These are phyloP conservation scores for Nosema granulosis DNA, from an alignment of 371 early-diverging fungal genomes.

Conservation along the genomic window DNA sequence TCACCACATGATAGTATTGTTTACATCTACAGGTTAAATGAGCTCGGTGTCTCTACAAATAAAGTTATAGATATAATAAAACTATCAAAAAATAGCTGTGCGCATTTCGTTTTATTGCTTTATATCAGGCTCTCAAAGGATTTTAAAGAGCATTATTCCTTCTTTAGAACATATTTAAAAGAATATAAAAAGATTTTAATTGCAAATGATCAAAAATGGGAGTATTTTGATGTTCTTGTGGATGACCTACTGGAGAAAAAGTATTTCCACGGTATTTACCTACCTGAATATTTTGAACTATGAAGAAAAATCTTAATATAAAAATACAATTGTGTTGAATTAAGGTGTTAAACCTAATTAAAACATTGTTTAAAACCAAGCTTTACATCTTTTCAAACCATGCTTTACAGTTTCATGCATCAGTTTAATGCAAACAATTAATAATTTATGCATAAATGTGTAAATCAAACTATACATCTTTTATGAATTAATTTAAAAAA, in stretches of 20 bases:
- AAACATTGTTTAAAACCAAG: too few relatives aligned
- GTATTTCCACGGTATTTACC: conserved; percentile 3
- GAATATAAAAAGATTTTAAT: conserved; percentile 22
- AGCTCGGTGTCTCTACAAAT: neutral
- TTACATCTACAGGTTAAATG: conserved; percentile 7
- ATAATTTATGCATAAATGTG: too few relatives aligned
- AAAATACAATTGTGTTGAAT: too few relatives aligned
- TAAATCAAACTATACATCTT: too few relatives aligned
- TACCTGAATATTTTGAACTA: too few relatives aligned
- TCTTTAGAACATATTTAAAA: neutral
- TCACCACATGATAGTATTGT: conserved; percentile 2
- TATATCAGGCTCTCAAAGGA: conserved; percentile 25
- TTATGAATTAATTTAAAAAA: too few relatives aligned
- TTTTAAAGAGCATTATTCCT: conserved; percentile 1
- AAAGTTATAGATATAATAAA: neutral
- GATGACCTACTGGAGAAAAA: conserved; percentile 17
- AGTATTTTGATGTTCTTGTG: conserved; percentile 20
- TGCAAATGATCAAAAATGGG: neutral
- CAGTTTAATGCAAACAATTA: too few relatives aligned
- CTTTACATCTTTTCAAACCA: too few relatives aligned
- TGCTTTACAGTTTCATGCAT: too few relatives aligned
- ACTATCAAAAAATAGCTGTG: neutral
- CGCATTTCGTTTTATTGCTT: conserved; percentile 1
- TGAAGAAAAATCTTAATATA: too few relatives aligned
- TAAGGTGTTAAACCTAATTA: too few relatives aligned